These are phyloP conservation scores for Penicillium sp. DNA, from an alignment of 2,329 filamentous ascomycete genomes.

Conservation along the genomic window DNA sequence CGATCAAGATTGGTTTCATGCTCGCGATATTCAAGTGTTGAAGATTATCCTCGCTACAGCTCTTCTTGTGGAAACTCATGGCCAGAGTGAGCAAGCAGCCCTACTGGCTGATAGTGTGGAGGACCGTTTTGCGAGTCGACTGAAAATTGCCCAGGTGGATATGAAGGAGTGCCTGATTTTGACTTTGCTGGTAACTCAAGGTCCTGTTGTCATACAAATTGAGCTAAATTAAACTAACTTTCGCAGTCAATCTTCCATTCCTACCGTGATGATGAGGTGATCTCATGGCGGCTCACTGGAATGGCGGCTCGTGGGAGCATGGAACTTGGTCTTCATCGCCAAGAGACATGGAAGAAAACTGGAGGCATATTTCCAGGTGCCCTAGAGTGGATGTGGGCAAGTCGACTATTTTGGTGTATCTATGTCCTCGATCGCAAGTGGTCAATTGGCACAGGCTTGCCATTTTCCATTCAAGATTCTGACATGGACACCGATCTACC, in stretches of 20 bases:
- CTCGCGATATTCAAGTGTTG: slow-evolving; percentile 65
- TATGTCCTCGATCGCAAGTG: slow-evolving; percentile 58
- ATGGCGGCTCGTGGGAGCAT: slow-evolving; percentile 53
- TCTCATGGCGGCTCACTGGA: slow-evolving; percentile 55
- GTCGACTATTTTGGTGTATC: slow-evolving; percentile 55
- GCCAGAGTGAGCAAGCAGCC: slow-evolving; percentile 65
- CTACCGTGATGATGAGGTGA: slow-evolving; percentile 55
- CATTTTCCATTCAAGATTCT: slow-evolving; percentile 54
- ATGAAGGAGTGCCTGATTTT: slow-evolving; percentile 44
- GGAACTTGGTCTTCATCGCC: slow-evolving; percentile 55
- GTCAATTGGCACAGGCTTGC: slow-evolving; percentile 57
- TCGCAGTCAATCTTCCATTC: slow-evolving; percentile 42
- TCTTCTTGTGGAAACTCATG: slow-evolving; percentile 74
- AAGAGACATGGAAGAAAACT: slow-evolving; percentile 44
- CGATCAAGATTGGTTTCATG: slow-evolving; percentile 42
- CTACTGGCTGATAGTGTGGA: slow-evolving; percentile 40
- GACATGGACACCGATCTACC: slow-evolving; percentile 56
- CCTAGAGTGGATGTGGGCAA: slow-evolving; percentile 41
- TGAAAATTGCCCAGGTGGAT: slow-evolving; percentile 42
- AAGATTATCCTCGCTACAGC: slow-evolving; percentile 82
- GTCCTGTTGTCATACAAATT: no score
- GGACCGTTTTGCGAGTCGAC: slow-evolving; percentile 36
- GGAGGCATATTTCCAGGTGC: slow-evolving; percentile 43
- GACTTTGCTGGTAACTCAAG: slow-evolving; percentile 32
- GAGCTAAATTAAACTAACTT: not conserved